These are phyloP conservation scores for Amanita muscaria DNA, from an alignment of 768 basidiomycete species.

Conservation along the genomic window DNA sequence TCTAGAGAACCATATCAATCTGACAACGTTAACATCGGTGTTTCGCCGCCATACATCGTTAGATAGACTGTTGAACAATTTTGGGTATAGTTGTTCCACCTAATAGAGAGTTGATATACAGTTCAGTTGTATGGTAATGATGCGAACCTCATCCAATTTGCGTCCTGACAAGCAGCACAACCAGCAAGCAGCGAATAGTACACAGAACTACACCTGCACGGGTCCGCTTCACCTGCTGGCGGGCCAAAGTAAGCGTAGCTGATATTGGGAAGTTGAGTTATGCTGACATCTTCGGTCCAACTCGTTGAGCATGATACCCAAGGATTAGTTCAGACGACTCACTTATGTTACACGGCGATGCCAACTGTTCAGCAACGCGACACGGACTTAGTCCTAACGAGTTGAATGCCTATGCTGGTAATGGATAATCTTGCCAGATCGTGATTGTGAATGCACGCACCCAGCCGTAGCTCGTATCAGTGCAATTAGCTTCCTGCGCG, in stretches of 20 bases:
- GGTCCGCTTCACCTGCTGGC: slow-evolving; percentile 22
- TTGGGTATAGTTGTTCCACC: too few relatives aligned
- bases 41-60: too few relatives aligned
- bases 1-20: neutral
- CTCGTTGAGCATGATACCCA: slow-evolving; percentile 18
- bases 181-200: slow-evolving; percentile 24
- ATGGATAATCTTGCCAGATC: too few relatives aligned
- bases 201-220: slow-evolving; percentile 43
- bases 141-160: neutral
- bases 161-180: neutral
- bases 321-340: neutral
- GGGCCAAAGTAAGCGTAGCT: slow-evolving; percentile 24
- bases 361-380: slow-evolving; percentile 4
- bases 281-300: slow-evolving; percentile 9
- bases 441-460: too few relatives aligned
- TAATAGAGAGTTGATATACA: too few relatives aligned
- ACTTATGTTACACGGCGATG: too few relatives aligned
- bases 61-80: too few relatives aligned
- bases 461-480: too few relatives aligned
- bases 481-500: too few relatives aligned
- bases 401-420: neutral
- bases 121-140: too few relatives aligned
- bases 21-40: too few relatives aligned
- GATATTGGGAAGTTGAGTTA: too few relatives aligned
- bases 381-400: slow-evolving; percentile 2